Base-by-base conservation (phyloP, 345 rosid genomes). In the Kandelia obovata region DNA sequence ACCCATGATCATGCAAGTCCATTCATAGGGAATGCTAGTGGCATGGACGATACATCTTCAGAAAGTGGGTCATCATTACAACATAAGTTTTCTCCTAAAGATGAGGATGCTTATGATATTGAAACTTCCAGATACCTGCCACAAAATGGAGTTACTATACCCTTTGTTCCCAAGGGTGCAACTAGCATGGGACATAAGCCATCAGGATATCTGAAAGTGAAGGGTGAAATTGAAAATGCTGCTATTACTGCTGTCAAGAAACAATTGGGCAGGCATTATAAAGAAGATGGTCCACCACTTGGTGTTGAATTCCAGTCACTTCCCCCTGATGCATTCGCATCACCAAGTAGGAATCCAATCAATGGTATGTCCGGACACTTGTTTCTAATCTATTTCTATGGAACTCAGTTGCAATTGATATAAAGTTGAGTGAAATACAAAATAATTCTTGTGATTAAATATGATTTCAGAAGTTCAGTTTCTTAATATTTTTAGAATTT, bases 261-360 rank as follows among this genome's bases (percentile, higher is more conserved):
- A 82, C 98, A 89, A 57, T 73, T 94, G 61, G 98, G 98, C 56
- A 85, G 84, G 76, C 84, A 86, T 67, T 94, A 88, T 70, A 80
- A 66, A 70, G 93, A 83, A 77, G 96, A 91, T 73, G 97, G 98
- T 75, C 98, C 98, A 8, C 82, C 78, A 46, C 89, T 94, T 26
- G 89, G 91, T 68, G 78, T 88, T 78, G 83, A 75, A 56, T 94
- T 94, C 84, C 89, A 94, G 67, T 76, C 83, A 59, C 92, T 88
- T 77, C 98, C 98, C 71, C 97, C 96, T 46, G 85, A 85, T 74
- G 95, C 97, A 51, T 94, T 94, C 77, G 89, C 88, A 77, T 88
- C 85, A 13, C 85, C 80, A 64, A 77, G 75, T 65, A 73, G 74
- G 73, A 78, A 80, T 69, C 74, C 81, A 26, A 76, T 74, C 63